Evolutionary conservation across 75 land plant species (phyloP).

Genomic region (Azolla pinnata): DNA sequence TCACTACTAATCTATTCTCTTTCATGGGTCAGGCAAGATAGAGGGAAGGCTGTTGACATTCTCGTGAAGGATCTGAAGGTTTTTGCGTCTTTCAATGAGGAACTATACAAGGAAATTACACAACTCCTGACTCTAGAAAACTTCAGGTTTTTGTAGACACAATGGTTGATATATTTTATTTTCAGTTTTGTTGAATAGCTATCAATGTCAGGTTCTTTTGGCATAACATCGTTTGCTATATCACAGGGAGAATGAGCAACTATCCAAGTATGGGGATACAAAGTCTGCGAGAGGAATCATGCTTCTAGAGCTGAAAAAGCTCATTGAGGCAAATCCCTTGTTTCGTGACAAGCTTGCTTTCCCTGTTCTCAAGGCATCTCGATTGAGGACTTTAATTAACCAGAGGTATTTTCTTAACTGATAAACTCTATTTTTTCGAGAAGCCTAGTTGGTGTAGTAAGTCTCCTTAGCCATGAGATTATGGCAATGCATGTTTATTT

Average conservation of each 20-base stretch:
- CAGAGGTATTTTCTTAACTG: too few species aligned
- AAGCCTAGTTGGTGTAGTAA: too few species aligned
- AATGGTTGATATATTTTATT: not conserved
- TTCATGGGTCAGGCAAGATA: conserved; percentile 32
- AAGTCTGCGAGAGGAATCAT: conserved; percentile 68
- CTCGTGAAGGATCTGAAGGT: conserved; percentile 54
- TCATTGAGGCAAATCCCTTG: conserved; percentile 72
- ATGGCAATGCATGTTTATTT: not conserved
- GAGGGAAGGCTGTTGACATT: conserved; percentile 54
- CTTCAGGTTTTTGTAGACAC: conserved; percentile 31
- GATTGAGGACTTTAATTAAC: conserved; percentile 61
- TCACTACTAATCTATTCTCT: not conserved
- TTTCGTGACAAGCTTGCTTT: conserved; percentile 63
- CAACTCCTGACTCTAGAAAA: conserved; percentile 61
- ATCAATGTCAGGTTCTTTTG: too few species aligned
- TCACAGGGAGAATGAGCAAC: conserved; percentile 64
- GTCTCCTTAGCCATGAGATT: too few species aligned
- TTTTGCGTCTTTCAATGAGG: conserved; percentile 54
- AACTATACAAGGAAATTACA: conserved; percentile 64
- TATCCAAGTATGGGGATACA: conserved; percentile 70
- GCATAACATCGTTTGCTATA: too few species aligned
- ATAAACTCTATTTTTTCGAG: too few species aligned
- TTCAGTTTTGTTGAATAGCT: not conserved
- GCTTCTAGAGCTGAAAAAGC: conserved; percentile 62
- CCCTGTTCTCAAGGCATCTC: conserved; percentile 49